These are phyloP conservation scores for Agarophyton chilense DNA, from an alignment of 23 red algal genomes.

Conservation along the genomic window DNA sequence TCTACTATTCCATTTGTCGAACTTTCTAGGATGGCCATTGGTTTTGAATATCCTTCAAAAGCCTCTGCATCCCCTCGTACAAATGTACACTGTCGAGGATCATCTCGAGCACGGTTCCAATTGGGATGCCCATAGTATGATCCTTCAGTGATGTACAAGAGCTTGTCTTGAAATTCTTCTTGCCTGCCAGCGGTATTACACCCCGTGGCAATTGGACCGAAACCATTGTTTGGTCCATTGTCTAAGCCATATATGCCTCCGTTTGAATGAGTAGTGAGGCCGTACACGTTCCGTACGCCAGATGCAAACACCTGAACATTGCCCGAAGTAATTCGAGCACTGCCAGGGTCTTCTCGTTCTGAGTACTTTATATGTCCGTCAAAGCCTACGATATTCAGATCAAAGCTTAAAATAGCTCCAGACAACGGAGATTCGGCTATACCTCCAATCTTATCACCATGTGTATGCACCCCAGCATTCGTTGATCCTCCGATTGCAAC, in stretches of 20 bases:
- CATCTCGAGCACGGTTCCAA: constrained; percentile 60
- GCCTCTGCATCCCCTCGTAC: constrained; percentile 19
- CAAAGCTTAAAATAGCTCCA: constrained; percentile 50
- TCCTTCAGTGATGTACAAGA: constrained; percentile 30
- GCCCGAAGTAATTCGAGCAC: constrained; percentile 11
- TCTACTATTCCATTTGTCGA: constrained; percentile 76
- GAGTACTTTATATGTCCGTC: constrained; percentile 72
- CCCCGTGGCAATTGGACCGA: constrained; percentile 44
- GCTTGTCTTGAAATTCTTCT: constrained; percentile 42
- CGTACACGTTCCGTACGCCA: constrained; percentile 63
- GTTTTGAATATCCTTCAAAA: constrained; percentile 19
- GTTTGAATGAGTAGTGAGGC: constrained; percentile 44
- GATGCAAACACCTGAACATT: constrained; percentile 48
- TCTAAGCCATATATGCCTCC: constrained; percentile 60
- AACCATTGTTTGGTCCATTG: constrained; percentile 76
- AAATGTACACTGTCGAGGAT: constrained; percentile 68
- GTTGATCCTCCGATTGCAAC: constrained; percentile 60
- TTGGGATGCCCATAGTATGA: constrained; percentile 81
- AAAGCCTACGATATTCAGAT: constrained; percentile 10
- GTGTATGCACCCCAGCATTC: constrained; percentile 58
- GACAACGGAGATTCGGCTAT: constrained; percentile 63
- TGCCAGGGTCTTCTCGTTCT: constrained; percentile 33
- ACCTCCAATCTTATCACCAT: constrained; percentile 43
- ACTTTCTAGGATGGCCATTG: constrained; percentile 37
- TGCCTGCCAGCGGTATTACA: constrained; percentile 39